Conservation (phyloP, 2,329 filamentous ascomycete species). For the Cryphonectria parasitica region DNA sequence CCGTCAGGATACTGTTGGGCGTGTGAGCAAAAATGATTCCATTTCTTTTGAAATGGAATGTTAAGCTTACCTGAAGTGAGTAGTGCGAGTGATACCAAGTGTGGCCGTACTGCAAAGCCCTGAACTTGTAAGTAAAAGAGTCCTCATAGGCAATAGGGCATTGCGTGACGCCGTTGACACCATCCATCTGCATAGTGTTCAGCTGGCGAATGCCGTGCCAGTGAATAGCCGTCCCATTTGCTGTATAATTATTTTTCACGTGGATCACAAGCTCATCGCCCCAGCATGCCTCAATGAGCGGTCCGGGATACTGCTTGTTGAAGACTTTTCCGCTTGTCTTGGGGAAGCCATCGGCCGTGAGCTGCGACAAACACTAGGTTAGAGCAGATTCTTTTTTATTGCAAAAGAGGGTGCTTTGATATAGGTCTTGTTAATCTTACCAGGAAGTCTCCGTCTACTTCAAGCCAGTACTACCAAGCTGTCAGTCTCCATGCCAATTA, state of each 20-base stretch:
- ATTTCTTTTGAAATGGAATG: slow-evolving; percentile 28
- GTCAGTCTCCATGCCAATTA: not conserved
- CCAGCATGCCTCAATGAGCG: slow-evolving; percentile 37
- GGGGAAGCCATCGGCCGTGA: slow-evolving; percentile 26
- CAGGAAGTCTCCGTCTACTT: slow-evolving; percentile 25
- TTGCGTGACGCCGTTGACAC: slow-evolving; percentile 45
- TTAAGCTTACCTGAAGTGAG: slow-evolving; percentile 41
- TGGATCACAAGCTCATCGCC: slow-evolving; percentile 37
- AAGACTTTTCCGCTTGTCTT: slow-evolving; percentile 30
- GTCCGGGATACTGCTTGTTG: slow-evolving; percentile 36
- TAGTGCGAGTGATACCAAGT: slow-evolving; percentile 46
- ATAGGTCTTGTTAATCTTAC: not conserved
- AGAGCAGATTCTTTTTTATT: not conserved
- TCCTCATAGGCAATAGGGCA: slow-evolving; percentile 58
- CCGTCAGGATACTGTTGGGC: slow-evolving; percentile 45
- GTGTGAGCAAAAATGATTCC: slow-evolving; percentile 33
- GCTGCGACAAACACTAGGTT: not conserved
- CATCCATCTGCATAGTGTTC: slow-evolving; percentile 39
- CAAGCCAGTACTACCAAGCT: slow-evolving; percentile 19
- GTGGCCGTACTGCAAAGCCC: slow-evolving; percentile 42
- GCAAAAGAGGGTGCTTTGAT: not conserved
- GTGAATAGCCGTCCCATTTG: slow-evolving; percentile 40
- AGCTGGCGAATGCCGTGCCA: slow-evolving; percentile 43
- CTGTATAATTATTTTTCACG: slow-evolving; percentile 33
- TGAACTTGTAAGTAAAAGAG: slow-evolving; percentile 41